phyloP scores from a whole-genome alignment of 805 yeast genomes.

The Suhomyces faveliae region DNA sequence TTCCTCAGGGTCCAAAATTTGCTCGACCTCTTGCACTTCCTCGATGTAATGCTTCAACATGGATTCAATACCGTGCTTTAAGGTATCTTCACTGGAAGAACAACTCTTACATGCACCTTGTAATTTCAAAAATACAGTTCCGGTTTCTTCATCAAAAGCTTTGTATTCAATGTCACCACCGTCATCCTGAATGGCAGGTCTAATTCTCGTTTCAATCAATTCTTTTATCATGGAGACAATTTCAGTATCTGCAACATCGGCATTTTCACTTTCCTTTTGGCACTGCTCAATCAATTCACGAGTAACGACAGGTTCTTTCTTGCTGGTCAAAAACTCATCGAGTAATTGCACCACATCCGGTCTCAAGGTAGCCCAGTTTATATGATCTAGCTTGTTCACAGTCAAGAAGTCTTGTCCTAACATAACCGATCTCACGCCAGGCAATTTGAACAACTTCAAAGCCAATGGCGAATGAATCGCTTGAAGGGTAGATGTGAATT shows the following conservation, averaged over 20 bases:
- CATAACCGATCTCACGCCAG: constrained; percentile 70
- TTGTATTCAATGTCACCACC: constrained; percentile 95
- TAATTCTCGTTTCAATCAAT: constrained; percentile 86
- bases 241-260: constrained; percentile 58
- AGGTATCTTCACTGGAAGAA: constrained; percentile 84
- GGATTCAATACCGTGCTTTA: constrained; percentile 94
- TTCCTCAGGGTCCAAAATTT: constrained; percentile 72
- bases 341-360: constrained; percentile 67
- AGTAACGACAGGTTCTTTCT: constrained; percentile 40
- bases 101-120: constrained; percentile 97
- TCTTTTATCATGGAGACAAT: constrained; percentile 88
- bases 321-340: constrained; percentile 43
- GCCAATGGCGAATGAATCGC: constrained; percentile 67
- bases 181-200: constrained; percentile 98
- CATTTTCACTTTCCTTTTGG: constrained; percentile 41
- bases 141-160: constrained; percentile 81
- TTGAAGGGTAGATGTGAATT: constrained; percentile 52
- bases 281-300: constrained; percentile 39
- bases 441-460: constrained; percentile 51
- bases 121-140: constrained; percentile 81
- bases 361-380: constrained; percentile 56
- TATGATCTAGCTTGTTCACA: constrained; percentile 60
- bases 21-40: constrained; percentile 86
- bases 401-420: constrained; percentile 75
- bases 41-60: constrained; percentile 97